Evolutionary conservation across 352 stramenopile species (phyloP).

Genomic region (Plasmopara muralis): DNA sequence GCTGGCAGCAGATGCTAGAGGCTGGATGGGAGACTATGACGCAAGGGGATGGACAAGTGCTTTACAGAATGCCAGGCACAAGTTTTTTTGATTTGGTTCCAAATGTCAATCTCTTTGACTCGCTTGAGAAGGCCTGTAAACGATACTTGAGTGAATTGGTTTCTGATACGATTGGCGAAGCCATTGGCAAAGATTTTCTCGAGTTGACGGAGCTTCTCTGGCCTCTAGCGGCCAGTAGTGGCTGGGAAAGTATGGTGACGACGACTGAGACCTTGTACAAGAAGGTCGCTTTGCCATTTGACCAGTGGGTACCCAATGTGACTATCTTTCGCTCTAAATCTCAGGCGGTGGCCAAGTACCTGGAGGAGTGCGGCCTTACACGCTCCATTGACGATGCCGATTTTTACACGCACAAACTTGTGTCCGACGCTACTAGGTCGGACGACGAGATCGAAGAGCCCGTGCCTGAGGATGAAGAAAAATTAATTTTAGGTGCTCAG

Average conservation of each 20-base stretch:
- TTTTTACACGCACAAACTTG: background rate
- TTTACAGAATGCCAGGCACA: conserved; percentile 67
- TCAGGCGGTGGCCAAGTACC: conserved; percentile 52
- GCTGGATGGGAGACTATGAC: conserved; percentile 55
- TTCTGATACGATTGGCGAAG: conserved; percentile 3
- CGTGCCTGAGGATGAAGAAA: too few species aligned
- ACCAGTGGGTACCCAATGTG: conserved; percentile 61
- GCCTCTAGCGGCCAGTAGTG: conserved; percentile 39
- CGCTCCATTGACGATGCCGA: conserved; percentile 3
- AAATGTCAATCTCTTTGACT: conserved; percentile 75
- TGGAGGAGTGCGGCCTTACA: conserved; percentile 32
- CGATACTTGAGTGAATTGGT: conserved; percentile 46
- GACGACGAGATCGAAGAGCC: too few species aligned
- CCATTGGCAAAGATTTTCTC: conserved; percentile 11
- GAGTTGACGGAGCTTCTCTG: conserved; percentile 52
- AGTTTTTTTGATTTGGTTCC: conserved; percentile 64
- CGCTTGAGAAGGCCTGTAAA: conserved; percentile 48
- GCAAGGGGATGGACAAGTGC: conserved; percentile 37
- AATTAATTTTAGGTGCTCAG: too few species aligned
- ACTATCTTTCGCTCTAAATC: conserved; percentile 68
- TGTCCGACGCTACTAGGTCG: too few species aligned
- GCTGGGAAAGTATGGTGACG: conserved; percentile 53
- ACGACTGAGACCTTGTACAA: conserved; percentile 52
- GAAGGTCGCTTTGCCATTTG: conserved; percentile 58
- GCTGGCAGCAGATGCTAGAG: conserved; percentile 54